These are phyloP conservation scores for Coemansia sp. DNA, from an alignment of 192 early-diverging fungal genomes.

Conservation along the genomic window DNA sequence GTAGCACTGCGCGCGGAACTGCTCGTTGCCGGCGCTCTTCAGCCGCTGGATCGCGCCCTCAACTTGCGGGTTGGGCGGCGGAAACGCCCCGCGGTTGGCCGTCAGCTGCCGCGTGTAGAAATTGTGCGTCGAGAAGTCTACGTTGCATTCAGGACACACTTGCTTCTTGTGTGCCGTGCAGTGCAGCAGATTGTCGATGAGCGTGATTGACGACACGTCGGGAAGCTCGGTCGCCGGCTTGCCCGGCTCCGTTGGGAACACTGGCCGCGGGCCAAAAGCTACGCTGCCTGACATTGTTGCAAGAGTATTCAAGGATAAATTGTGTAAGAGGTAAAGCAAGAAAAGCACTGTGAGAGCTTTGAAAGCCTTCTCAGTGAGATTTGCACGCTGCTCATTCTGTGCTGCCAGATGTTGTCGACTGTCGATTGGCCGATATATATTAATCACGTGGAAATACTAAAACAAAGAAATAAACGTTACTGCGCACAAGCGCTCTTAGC, in stretches of 20 bases:
- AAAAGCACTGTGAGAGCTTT: too few species aligned
- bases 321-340: too few species aligned
- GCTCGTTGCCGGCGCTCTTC: constrained; percentile 81
- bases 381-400: too few species aligned
- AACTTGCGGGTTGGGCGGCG: constrained; percentile 64
- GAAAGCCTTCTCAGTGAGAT: too few species aligned
- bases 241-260: constrained; percentile 31
- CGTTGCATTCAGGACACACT: constrained; percentile 59
- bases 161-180: constrained; percentile 64
- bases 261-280: constrained; percentile 42
- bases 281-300: background rate
- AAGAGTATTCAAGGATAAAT: too few species aligned
- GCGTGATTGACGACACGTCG: background rate
- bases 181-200: constrained; percentile 56
- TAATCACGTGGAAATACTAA: constrained; percentile 1
- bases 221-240: constrained; percentile 20
- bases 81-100: constrained; percentile 60
- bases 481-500: constrained; percentile 6
- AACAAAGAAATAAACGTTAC: constrained; percentile 7
- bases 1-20: constrained; percentile 79
- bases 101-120: constrained; percentile 61
- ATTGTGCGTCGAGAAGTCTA: constrained; percentile 65
- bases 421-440: too few species aligned
- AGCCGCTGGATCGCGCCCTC: constrained; percentile 56
- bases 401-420: too few species aligned